Conservation (phyloP, 768 basidiomycete species). For the Leccinum uliginosum region DNA sequence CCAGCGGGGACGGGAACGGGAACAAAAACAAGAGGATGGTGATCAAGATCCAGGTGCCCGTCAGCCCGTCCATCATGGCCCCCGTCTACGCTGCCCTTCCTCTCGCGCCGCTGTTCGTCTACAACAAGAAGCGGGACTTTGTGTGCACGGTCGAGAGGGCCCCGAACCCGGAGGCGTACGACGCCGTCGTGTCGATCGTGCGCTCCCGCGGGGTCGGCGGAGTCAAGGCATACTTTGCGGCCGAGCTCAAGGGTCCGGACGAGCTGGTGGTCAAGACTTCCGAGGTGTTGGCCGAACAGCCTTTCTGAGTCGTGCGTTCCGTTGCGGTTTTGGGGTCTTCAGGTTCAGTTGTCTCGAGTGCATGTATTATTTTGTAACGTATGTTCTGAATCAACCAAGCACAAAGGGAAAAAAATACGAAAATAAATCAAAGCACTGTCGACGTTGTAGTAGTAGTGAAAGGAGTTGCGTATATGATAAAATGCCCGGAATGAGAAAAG, state of each 20-base stretch:
- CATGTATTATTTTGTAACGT: background rate
- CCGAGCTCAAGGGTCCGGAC: slow-evolving; percentile 43
- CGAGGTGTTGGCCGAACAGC: slow-evolving; percentile 53
- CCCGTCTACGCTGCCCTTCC: background rate
- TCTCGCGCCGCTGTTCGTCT: slow-evolving; percentile 37
- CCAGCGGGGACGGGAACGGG: background rate
- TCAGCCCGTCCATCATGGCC: slow-evolving; percentile 3
- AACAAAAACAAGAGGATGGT: slow-evolving; percentile 37
- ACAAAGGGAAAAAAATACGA: background rate
- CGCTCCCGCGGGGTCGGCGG: slow-evolving; percentile 38
- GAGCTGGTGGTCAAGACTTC: slow-evolving; percentile 48
- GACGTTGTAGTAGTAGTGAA: background rate
- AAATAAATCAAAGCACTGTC: background rate
- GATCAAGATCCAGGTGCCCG: slow-evolving; percentile 53
- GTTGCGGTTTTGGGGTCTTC: background rate
- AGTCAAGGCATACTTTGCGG: slow-evolving; percentile 51
- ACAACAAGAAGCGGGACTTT: slow-evolving; percentile 52
- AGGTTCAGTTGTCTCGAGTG: background rate
- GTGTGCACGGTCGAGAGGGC: slow-evolving; percentile 37
- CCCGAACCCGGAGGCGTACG: slow-evolving; percentile 37
- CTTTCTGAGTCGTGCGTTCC: slow-evolving; percentile 33
- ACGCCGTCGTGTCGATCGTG: slow-evolving; percentile 37
- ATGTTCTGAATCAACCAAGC: background rate
- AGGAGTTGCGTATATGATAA: background rate
- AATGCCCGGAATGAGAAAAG: background rate